These are phyloP conservation scores for Gossypium trilobum DNA, from an alignment of 441 rosid species.

Conservation along the genomic window DNA sequence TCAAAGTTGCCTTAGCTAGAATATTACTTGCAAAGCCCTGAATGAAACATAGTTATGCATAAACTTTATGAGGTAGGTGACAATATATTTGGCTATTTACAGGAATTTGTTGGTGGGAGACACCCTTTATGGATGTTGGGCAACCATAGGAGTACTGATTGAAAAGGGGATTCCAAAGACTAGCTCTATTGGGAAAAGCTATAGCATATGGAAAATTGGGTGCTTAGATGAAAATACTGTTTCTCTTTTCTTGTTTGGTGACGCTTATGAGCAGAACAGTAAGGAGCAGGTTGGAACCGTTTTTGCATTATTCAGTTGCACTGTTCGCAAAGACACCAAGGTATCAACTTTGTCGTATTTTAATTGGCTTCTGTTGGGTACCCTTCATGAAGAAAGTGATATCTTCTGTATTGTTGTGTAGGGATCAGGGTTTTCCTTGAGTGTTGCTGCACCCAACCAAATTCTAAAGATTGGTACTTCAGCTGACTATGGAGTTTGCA, in stretches of 20 bases:
- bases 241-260: constrained; percentile 85
- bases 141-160: constrained; percentile 67
- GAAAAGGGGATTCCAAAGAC: constrained; percentile 70
- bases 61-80: constrained; percentile 2
- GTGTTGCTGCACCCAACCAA: constrained; percentile 55
- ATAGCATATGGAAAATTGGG: constrained; percentile 68
- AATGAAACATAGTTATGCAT: background rate
- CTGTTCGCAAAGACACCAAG: constrained; percentile 52
- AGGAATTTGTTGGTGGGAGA: constrained; percentile 77
- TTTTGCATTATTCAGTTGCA: constrained; percentile 66
- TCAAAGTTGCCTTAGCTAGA: background rate
- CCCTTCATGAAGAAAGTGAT: background rate
- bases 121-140: constrained; percentile 76
- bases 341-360: constrained; percentile 28
- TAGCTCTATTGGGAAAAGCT: constrained; percentile 68
- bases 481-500: constrained; percentile 80
- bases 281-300: constrained; percentile 62
- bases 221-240: constrained; percentile 51
- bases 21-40: constrained; percentile 2
- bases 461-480: constrained; percentile 71
- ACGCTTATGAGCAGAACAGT: constrained; percentile 52
- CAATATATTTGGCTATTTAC: constrained; percentile 11
- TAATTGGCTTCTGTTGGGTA: background rate
- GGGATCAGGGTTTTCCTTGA: constrained; percentile 74
- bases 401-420: constrained; percentile 23